Evolutionary conservation across 1,139 yeast genomes (phyloP), one percentile per base, ranked within the genome.

Genomic region (Taphrina communis): DNA sequence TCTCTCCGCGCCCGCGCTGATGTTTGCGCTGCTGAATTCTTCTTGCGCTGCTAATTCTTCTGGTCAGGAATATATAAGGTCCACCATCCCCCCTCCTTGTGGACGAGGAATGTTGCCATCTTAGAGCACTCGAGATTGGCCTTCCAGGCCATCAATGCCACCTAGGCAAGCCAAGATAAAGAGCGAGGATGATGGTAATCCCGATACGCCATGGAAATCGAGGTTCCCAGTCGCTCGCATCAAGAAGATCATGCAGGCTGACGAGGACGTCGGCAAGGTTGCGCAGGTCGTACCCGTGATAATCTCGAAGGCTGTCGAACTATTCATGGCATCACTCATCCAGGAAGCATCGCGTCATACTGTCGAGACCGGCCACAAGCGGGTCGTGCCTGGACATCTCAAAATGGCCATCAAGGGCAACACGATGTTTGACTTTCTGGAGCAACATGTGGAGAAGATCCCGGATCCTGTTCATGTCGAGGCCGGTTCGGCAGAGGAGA

Each of bases 271-370:
- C 63, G 99, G 99, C 5, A 94, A 94, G 78, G 99, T 95, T 17
- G 97, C 99, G 9, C 98, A 93, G 77, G 98, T 97, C 3, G 94
- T 99, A 2, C 99, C 99, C 0, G 89, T 94, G 35, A 93, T 93
- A 41, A 97, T 94, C 12, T 69, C 99, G 9, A 84, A 97, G 72
- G 97, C 98, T 0, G 82, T 94, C 69, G 99, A 94, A 79, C 85
- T 91, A 72, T 94, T 94, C 77, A 86, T 94, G 85, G 92, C 96
- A 69, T 86, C 94, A 70, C 82, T 95, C 71, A 96, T 94, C 66
- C 94, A 90, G 75, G 93, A 90, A 65, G 85, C 96, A 19, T 87
- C 91, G 66, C 83, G 85, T 60, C 92, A 90, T 74, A 97, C 97
- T 9, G 85, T 87, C 70, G 81, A 82, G 69, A 84, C 86, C 70